Base-by-base conservation (phyloP, 495 filamentous ascomycete species). In the Bathelium albidoporum region DNA sequence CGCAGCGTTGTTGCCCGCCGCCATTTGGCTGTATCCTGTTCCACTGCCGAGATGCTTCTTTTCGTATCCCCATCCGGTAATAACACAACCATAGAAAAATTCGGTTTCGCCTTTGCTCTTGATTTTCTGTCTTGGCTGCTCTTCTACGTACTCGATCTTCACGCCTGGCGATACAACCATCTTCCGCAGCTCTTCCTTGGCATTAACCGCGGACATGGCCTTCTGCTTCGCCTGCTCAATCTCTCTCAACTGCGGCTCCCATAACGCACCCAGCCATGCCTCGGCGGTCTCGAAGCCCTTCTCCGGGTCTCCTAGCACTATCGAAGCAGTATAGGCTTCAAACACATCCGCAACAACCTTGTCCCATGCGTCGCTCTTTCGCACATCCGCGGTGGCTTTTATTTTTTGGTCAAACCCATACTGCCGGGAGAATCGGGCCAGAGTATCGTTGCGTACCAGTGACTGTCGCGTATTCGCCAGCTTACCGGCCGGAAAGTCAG, bases 261-360 rank as follows among this genome's bases (percentile, higher is more conserved):
- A 96, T 1, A 95, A 72, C 11, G 75, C 72, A 53, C 80, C 82
- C 58, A 96, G 71, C 89, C 90, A 96, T 28, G 79, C 66, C 60
- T 86, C 79, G 9, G 78, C 86, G 18, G 76, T 77, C 59, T 70
- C 64, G 59, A 87, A 80, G 7, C 90, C 90, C 45, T 82, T 68
- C 12, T 69, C 72, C 0, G 83, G 75, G 69, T 88, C 79, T 14
- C 84, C 85, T 10, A 90, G 73, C 52, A 95, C 80, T 28, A 89
- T 71, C 14, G 88, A 91, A 22, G 89, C 91, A 11, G 91, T 82
- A 72, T 93, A 95, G 1, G 91, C 87, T 73, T 96, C 91, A 70
- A 96, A 92, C 10, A 96, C 81, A 73, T 96, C 91, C 10, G 85
- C 91, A 58, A 85, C 75, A 20, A 86, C 83, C 72, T 96, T 96